Conservation (phyloP, 192 early-diverging fungal genomes). For the Podila epicladia region DNA sequence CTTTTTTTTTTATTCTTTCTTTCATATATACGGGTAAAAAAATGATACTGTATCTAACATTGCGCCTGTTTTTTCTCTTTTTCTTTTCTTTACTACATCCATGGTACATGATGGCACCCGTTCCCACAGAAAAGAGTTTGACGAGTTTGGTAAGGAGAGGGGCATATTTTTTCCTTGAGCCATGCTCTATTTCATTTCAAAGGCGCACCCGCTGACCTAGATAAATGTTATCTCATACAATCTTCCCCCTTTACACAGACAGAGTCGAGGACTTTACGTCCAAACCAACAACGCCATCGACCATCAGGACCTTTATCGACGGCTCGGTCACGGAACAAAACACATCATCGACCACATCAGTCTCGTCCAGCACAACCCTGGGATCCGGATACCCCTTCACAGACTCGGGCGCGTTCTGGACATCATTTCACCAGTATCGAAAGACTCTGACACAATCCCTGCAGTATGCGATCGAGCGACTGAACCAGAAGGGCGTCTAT, state of each 20-base stretch:
- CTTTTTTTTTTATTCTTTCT: not conserved
- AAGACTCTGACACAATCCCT: constrained; percentile 43
- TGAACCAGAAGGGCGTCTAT: constrained; percentile 57
- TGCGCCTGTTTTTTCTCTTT: not conserved
- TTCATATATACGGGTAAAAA: not conserved
- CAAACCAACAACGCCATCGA: constrained; percentile 47
- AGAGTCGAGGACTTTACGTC: constrained; percentile 35
- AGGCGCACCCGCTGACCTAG: not conserved
- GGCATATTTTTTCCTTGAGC: too few relatives aligned
- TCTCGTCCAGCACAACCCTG: constrained; percentile 46
- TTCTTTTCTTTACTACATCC: not conserved
- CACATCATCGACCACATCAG: constrained; percentile 33
- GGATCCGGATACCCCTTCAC: constrained; percentile 46
- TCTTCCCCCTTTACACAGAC: constrained; percentile 8
- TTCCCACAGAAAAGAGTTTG: constrained; percentile 42
- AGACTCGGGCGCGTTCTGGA: constrained; percentile 43
- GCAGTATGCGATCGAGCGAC: constrained; percentile 53
- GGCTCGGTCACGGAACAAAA: constrained; percentile 44
- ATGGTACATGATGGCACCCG: not conserved
- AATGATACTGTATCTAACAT: not conserved
- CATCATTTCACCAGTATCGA: constrained; percentile 49
- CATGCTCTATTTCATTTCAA: not conserved
- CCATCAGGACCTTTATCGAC: constrained; percentile 40
- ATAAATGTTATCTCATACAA: too few relatives aligned
- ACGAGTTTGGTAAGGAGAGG: constrained; percentile 40